These are phyloP conservation scores for Diospyros kaki DNA, from an alignment of 148 eudicot species.

Conservation along the genomic window DNA sequence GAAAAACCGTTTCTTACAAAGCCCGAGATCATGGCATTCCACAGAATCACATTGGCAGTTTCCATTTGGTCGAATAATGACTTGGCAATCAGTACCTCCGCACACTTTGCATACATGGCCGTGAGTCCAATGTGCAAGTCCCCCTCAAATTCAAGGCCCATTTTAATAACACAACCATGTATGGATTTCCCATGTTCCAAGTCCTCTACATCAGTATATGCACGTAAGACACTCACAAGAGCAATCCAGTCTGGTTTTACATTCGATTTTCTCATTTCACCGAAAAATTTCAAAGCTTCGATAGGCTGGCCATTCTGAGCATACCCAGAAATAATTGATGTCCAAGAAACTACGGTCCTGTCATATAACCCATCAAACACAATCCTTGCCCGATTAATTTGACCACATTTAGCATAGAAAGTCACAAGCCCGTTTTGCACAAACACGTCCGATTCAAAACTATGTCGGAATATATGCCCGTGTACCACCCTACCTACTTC, in stretches of 20 bases:
- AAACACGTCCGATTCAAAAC: constrained; percentile 41
- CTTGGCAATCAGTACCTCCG: constrained; percentile 48
- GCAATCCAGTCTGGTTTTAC: constrained; percentile 57
- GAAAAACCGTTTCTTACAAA: constrained; percentile 55
- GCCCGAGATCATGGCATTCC: constrained; percentile 78
- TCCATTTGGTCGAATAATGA: constrained; percentile 47
- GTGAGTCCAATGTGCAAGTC: constrained; percentile 62
- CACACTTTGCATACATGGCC: constrained; percentile 64
- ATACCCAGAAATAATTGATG: constrained; percentile 59
- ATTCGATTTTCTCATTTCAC: constrained; percentile 37
- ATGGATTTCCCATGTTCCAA: constrained; percentile 54
- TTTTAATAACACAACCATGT: constrained; percentile 52
- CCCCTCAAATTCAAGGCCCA: constrained; percentile 50
- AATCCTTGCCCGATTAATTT: constrained; percentile 35
- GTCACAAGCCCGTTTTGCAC: constrained; percentile 57
- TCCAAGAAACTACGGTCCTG: constrained; percentile 62
- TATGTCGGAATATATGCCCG: constrained; percentile 42
- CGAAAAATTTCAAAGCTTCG: constrained; percentile 50
- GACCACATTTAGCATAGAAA: constrained; percentile 54
- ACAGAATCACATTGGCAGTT: constrained; percentile 37
- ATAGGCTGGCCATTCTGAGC: constrained; percentile 50
- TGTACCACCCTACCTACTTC: constrained; percentile 43
- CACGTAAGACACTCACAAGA: constrained; percentile 57
- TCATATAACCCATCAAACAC: constrained; percentile 37
- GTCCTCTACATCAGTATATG: constrained; percentile 61